Base-by-base conservation (phyloP, 495 filamentous ascomycete genomes). In the Xylaria palmicola region DNA sequence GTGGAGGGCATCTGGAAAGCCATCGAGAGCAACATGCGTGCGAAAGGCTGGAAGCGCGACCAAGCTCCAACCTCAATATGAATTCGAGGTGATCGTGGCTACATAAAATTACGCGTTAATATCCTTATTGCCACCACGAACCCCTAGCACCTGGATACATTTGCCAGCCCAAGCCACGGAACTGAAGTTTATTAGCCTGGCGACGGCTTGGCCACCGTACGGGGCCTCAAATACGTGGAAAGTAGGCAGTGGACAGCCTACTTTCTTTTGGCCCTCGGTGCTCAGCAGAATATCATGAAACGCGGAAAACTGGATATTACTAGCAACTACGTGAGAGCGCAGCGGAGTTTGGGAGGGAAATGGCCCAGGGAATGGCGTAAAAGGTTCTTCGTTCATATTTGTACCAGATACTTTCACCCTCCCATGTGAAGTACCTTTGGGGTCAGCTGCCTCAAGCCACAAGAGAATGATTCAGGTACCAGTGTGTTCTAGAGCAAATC, bases 1-100 rank as follows among this genome's bases (percentile, higher is more conserved):
- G 92, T 97, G 34, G 94, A 98, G 84, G 81, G 82, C 43, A 90
- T 98, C 56, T 98, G 94, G 94, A 88, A 88, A 64, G 80, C 82
- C 12, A 89, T 98, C 65, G 94, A 98, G 80, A 86, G 85, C 64
- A 86, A 88, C 53, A 97, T 98, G 94, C 84, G 85, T 66, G 77
- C 78, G 50, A 90, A 86, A 66, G 94, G 94, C 6, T 97, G 92
- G 92, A 83, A 82, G 34, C 86, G 78, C 73, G 87, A 90, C 59
- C 82, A 85, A 5, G 84, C 83, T 8, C 83, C 83, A 6, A 60
- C 70, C 5, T 74, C 75, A 2, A 79, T 81, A 58, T 82, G 62
- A 2, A 79, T 81, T 56, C 81, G 62, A 72, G 22, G 26, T 44
- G 26, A 17, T 22, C 20, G n/a, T 19, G 24, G 9, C n/a, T 40